Evolutionary conservation across 1,284 basidiomycete species (phyloP), one percentile per base, ranked within the genome.

Genomic region (Ganoderma sinense): DNA sequence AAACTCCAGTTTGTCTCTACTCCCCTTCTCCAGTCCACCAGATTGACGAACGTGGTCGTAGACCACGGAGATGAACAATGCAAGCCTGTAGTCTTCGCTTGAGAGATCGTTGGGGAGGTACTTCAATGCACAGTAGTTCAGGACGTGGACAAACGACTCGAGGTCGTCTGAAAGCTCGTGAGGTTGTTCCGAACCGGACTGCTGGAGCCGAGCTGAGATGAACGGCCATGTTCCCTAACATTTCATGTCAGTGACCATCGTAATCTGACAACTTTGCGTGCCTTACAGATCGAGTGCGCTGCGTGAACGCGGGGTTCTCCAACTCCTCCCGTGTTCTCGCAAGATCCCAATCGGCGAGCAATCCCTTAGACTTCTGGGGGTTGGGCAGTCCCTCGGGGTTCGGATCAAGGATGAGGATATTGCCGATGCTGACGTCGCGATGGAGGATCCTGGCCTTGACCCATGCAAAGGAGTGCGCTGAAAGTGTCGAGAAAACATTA

Each of bases 181-280:
- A 0, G 53, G 63, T 31, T 68, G 65, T 10, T 16, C 14, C 6
- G 66, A 41, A 33, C 26, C 58, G 40, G 40, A 13, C 3, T 23
- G 16, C 29, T 59, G 55, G 23, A 64, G 59, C 0, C 23, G 39
- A 31, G 64, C 69, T 8, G 69, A 71, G 41, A 67, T 45, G 66
- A 60, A 68, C 36, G 61, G 66, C 69, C 69, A 71, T 7, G 69
- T 68, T 7, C 66, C 66, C 69, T 71, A 43, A 2, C 20, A 36
- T 29, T 2, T 20, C 23, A 41, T n/a, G 18, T 29, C 18, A 41
- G 3, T n/a, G 10, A 61, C 13, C 40, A 58, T 26, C 11, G 14
- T 40, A 23, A 23, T n/a, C 16, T 26, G 16, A 23, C 14, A 14
- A 41, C 14, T 41, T 14, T 14, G 23, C 45, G 55, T 36, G 41